Conservation (phyloP, 768 basidiomycete genomes). For the Lyophyllum atratum region DNA sequence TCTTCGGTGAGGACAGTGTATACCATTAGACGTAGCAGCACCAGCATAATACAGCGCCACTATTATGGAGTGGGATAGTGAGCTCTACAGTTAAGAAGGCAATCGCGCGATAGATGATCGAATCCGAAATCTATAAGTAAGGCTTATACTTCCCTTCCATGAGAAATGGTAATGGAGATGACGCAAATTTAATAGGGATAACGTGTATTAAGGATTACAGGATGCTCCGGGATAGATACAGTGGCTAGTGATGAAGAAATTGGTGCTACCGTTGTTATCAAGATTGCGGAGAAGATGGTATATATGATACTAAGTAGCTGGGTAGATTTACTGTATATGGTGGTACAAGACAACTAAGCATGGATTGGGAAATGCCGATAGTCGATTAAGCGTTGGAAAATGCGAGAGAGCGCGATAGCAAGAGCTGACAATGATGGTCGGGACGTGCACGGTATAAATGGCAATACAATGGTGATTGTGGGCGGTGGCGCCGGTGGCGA, state of each 20-base stretch:
- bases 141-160: too few species aligned
- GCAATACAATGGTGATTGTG: slow-evolving; percentile 1
- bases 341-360: neutral
- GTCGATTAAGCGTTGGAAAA: neutral
- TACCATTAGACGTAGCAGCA: neutral
- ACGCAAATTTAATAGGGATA: too few species aligned
- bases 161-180: too few species aligned
- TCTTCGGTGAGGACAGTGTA: neutral
- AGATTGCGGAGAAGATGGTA: neutral
- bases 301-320: neutral
- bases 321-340: neutral
- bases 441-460: slow-evolving; percentile 2
- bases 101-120: too few species aligned
- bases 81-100: too few species aligned
- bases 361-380: neutral
- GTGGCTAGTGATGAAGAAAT: neutral
- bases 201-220: too few species aligned
- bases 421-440: slow-evolving; percentile 8
- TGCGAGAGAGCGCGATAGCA: slow-evolving; percentile 15
- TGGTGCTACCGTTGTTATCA: neutral
- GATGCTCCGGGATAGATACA: neutral
- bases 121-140: too few species aligned
- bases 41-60: neutral
- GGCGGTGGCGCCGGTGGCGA: slow-evolving; percentile 15
- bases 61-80: too few species aligned